Percentiles rank a stretch among this genome's conserved stretches.
Conservation (phyloP, 169 alveolate genomes). For the Plasmodium malariae region DNA sequence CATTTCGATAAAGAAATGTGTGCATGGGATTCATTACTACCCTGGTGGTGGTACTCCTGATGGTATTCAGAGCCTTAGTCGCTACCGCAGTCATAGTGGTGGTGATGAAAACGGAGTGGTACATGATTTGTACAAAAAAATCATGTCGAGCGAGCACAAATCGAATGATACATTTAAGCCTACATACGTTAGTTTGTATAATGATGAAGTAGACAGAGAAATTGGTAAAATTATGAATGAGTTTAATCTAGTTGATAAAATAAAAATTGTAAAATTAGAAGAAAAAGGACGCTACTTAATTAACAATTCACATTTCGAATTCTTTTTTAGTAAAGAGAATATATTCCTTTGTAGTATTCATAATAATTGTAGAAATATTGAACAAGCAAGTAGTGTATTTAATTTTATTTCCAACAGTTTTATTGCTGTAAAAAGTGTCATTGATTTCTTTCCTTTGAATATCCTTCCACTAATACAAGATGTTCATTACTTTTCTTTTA, state of each 20-base stretch:
- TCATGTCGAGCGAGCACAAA: not conserved
- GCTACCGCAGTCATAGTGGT: too few relatives aligned
- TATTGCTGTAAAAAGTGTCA: slow-evolving; percentile 14
- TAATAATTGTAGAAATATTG: not conserved
- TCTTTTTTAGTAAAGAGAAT: slow-evolving; percentile 15
- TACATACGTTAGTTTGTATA: slow-evolving; percentile 39
- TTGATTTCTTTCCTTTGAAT: slow-evolving; percentile 30
- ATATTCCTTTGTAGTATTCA: slow-evolving; percentile 5
- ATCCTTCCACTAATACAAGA: slow-evolving; percentile 32
- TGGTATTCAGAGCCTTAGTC: too few relatives aligned
- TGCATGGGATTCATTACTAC: slow-evolving; percentile 47
- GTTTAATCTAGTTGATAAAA: slow-evolving; percentile 4
- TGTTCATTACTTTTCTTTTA: slow-evolving; percentile 16
- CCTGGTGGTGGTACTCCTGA: too few relatives aligned
- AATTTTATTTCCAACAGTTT: slow-evolving; percentile 7
- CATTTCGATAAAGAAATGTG: slow-evolving; percentile 33
- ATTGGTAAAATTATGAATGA: slow-evolving; percentile 39
- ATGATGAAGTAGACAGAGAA: slow-evolving; percentile 45
- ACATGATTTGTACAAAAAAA: not conserved
- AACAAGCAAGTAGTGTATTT: slow-evolving; percentile 9
- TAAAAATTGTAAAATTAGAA: slow-evolving; percentile 20
- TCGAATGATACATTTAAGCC: slow-evolving; percentile 19
- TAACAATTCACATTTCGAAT: slow-evolving; percentile 10
- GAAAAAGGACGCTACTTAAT: slow-evolving; percentile 32
- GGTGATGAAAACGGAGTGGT: not conserved